Conservation (phyloP, 805 yeast genomes). For the Barnettozyma siamensis region DNA sequence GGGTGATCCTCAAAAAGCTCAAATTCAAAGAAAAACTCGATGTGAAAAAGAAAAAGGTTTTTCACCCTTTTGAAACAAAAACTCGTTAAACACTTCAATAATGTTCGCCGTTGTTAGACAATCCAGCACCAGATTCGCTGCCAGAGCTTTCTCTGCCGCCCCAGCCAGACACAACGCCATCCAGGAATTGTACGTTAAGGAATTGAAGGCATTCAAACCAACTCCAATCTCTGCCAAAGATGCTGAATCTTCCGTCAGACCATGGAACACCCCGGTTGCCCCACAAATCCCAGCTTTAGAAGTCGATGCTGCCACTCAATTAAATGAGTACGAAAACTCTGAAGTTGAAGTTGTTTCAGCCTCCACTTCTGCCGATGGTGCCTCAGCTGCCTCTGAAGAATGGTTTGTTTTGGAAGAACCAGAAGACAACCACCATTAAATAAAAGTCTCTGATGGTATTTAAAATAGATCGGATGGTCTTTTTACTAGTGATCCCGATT, state of each 20-base stretch:
- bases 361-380: constrained; percentile 33
- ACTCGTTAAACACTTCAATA: neutral
- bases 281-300: constrained; percentile 73
- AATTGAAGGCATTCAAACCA: constrained; percentile 86
- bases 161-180: constrained; percentile 48
- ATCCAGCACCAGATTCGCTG: constrained; percentile 22
- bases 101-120: constrained; percentile 24
- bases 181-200: constrained; percentile 81
- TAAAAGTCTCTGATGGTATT: too few relatives aligned
- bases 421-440: constrained; percentile 47
- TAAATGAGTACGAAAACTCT: constrained; percentile 61
- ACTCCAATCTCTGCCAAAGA: constrained; percentile 66
- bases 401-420: constrained; percentile 78
- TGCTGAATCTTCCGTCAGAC: constrained; percentile 71
- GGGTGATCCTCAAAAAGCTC: neutral
- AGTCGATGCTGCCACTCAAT: constrained; percentile 57
- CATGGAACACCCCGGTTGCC: constrained; percentile 77
- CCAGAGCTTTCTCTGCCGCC: constrained; percentile 32
- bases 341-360: constrained; percentile 62
- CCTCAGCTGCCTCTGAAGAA: constrained; percentile 43
- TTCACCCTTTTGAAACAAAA: constrained; percentile 6
- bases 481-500: too few relatives aligned
- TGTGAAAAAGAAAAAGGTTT: neutral
- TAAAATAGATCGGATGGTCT: too few relatives aligned
- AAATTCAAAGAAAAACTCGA: neutral